Conservation (phyloP, 768 basidiomycete species). For the Lactarius evosmus region DNA sequence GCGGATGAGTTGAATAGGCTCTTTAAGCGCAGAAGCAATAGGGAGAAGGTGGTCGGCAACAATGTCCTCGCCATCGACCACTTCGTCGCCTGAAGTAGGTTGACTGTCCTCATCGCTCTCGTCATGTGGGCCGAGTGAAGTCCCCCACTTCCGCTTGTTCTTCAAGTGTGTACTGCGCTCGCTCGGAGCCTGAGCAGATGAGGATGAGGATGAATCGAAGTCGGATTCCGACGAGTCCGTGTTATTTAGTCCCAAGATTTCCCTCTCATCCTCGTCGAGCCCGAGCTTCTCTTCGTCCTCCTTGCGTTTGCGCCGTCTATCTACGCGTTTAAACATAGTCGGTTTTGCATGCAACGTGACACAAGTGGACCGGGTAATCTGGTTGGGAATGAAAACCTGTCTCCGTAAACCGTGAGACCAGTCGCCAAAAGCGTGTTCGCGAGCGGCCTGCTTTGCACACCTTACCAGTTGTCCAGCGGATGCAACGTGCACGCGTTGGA, state of each 20-base stretch:
- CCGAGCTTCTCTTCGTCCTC: conserved; percentile 65
- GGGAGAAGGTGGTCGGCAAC: conserved; percentile 47
- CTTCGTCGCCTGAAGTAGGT: conserved; percentile 30
- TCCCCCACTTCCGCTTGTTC: conserved; percentile 13
- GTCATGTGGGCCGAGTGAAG: conserved; percentile 32
- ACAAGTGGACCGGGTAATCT: no score
- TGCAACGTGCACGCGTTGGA: conserved; percentile 18
- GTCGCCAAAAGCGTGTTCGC: not conserved
- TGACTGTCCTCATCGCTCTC: conserved; percentile 29
- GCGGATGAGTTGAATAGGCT: conserved; percentile 62
- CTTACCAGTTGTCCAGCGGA: not conserved
- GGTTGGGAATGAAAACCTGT: not conserved
- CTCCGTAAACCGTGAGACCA: not conserved
- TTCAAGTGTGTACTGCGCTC: not conserved
- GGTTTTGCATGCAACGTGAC: not conserved
- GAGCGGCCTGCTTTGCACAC: not conserved
- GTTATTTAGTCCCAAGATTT: conserved; percentile 63
- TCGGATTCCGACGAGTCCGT: conserved; percentile 71
- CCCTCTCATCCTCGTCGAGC: conserved; percentile 60
- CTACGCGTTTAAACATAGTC: conserved; percentile 76
- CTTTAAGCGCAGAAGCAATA: conserved; percentile 55
- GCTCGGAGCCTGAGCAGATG: not conserved
- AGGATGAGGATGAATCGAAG: conserved; percentile 44
- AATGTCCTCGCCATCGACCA: conserved; percentile 28
- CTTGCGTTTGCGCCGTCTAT: conserved; percentile 58